Evolutionary conservation across 768 basidiomycete genomes (phyloP).

Genomic region (Lactarius tabidus): DNA sequence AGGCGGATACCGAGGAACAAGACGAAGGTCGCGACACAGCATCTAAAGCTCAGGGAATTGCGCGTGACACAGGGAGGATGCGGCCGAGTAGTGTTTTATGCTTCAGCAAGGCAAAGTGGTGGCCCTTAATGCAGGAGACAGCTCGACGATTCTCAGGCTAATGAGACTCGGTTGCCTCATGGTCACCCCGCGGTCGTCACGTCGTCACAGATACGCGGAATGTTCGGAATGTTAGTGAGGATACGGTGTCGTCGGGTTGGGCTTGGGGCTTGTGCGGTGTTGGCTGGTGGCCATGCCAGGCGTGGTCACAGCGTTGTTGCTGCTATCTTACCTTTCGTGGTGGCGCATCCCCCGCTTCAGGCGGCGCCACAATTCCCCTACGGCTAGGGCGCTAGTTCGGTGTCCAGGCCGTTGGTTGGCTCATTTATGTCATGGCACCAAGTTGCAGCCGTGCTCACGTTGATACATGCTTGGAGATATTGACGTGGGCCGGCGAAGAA

Average conservation of each 20-base stretch:
- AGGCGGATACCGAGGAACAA: not conserved
- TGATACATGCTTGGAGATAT: conserved; percentile 27
- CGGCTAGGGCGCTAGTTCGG: conserved; percentile 20
- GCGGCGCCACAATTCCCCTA: not conserved
- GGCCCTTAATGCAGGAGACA: not conserved
- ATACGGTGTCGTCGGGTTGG: not conserved
- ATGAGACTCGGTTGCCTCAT: not conserved
- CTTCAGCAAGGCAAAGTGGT: not conserved
- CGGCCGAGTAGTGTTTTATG: not conserved
- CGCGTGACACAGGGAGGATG: not conserved
- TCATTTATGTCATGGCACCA: conserved; percentile 1
- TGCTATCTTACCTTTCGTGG: not conserved
- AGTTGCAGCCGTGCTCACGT: conserved; percentile 15
- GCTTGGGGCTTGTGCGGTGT: not conserved
- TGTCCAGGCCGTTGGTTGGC: conserved; percentile 33
- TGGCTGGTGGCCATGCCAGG: not conserved
- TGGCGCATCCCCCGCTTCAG: not conserved
- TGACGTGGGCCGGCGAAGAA: too few species aligned
- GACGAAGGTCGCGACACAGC: not conserved
- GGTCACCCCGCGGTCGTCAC: not conserved
- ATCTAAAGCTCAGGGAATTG: not conserved
- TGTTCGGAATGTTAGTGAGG: not conserved
- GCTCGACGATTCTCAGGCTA: not conserved
- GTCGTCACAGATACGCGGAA: not conserved
- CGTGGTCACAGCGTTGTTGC: too few species aligned